These are phyloP conservation scores for Xerocomus spinulosus DNA, from an alignment of 768 basidiomycete genomes.

Conservation along the genomic window DNA sequence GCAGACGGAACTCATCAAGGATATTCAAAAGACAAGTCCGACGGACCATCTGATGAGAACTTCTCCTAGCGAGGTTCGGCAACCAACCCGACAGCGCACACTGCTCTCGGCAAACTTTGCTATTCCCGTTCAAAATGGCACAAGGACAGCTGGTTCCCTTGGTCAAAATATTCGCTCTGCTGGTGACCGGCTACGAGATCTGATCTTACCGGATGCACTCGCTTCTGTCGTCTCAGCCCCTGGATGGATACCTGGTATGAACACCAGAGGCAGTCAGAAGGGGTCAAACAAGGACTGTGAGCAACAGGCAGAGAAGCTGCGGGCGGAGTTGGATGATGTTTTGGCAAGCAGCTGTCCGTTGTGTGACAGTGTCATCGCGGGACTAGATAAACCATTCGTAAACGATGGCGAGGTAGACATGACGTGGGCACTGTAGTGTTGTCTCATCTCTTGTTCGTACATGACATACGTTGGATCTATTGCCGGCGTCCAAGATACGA, in stretches of 20 bases:
- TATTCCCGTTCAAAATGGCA: conserved; percentile 56
- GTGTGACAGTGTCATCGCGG: conserved; percentile 85
- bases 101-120: conserved; percentile 73
- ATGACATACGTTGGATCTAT: conserved; percentile 2
- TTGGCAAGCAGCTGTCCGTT: conserved; percentile 87
- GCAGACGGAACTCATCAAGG: conserved; percentile 78
- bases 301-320: conserved; percentile 65
- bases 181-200: conserved; percentile 83
- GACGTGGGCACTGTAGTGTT: conserved; percentile 63
- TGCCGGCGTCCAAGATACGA: no score
- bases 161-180: conserved; percentile 82
- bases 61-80: conserved; percentile 36
- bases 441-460: background rate
- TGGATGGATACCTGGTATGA: conserved; percentile 72
- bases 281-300: conserved; percentile 44
- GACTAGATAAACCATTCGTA: conserved; percentile 85
- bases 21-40: conserved; percentile 29
- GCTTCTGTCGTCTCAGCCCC: conserved; percentile 79
- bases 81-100: conserved; percentile 53
- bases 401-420: conserved; percentile 71
- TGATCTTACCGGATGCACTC: conserved; percentile 92
- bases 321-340: conserved; percentile 83
- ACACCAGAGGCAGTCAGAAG: conserved; percentile 42
- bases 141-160: conserved; percentile 60
- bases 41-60: conserved; percentile 33